These are phyloP conservation scores for Collybiopsis confluens DNA, from an alignment of 768 basidiomycete species.

Conservation along the genomic window DNA sequence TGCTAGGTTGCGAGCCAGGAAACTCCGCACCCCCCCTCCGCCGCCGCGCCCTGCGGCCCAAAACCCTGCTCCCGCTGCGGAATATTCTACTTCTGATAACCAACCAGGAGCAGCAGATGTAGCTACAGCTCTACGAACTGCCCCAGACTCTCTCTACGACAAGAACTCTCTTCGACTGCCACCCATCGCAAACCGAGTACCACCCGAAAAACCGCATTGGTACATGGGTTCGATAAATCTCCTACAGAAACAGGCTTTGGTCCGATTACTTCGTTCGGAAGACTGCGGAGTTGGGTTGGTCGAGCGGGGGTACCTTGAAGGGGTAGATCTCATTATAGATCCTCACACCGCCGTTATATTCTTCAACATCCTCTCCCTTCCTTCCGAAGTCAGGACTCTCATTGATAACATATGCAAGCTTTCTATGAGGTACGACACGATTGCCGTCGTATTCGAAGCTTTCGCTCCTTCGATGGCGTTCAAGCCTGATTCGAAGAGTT, in stretches of 20 bases:
- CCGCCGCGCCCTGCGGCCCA: neutral
- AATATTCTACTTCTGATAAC: neutral
- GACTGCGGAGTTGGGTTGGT: conserved; percentile 51
- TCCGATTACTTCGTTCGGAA: conserved; percentile 42
- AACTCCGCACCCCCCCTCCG: conserved; percentile 17
- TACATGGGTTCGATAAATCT: conserved; percentile 69
- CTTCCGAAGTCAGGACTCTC: conserved; percentile 43
- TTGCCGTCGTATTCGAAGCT: conserved; percentile 66
- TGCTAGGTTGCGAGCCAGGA: conserved; percentile 36
- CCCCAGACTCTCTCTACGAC: conserved; percentile 40
- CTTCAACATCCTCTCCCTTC: conserved; percentile 37
- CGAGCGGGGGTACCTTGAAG: conserved; percentile 58
- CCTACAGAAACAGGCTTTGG: conserved; percentile 63
- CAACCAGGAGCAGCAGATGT: neutral
- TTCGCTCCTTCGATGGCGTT: conserved; percentile 47
- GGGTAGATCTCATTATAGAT: conserved; percentile 66
- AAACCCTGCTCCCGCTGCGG: conserved; percentile 1
- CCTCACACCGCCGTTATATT: conserved; percentile 34
- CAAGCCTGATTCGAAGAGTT: conserved; percentile 15
- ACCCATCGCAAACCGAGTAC: conserved; percentile 14
- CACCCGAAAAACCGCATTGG: conserved; percentile 40
- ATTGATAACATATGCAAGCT: conserved; percentile 39
- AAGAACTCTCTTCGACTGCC: conserved; percentile 42
- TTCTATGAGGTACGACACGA: conserved; percentile 57
- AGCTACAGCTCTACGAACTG: conserved; percentile 13